Base-by-base conservation (phyloP, 345 rosid species). In the Pugionium dolabratum region DNA sequence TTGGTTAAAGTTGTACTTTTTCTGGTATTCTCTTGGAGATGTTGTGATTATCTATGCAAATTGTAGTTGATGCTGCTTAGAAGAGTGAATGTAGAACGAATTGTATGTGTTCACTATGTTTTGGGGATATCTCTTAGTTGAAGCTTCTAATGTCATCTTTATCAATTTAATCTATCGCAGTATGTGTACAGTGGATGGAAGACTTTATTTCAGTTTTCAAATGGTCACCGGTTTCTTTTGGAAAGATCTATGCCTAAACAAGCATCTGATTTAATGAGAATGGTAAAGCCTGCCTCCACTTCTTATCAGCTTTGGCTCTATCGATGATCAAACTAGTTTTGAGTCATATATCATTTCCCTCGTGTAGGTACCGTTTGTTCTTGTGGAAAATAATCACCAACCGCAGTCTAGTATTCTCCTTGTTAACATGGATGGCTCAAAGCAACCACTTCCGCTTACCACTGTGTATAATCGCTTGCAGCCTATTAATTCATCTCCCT, bases 181-280 rank as follows among this genome's bases (percentile, higher is more conserved):
- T 88, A 85, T 69, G 67, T 90, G 76, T 90, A 90, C 78, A 83
- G 85, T 65, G 95, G 86, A 73, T 88, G 91, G 99, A 90, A 84
- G 73, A 92, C 92, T 30, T 66, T 94, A 52, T 79, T 86, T 56
- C 89, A 84, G 59, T 82, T 90, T 82, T 67, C 87, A 48, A 81
- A 82, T 67, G 89, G 84, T 73, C 40, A 83, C 53, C 81, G 86
- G 9, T 69, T 86, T 48, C 74, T 94, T 59, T 71, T 94, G 74
- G 83, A 86, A 26, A 84, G 85, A 79, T 80, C 96, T 54, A 71
- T 82, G 86, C 83, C 82, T 32, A 82, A 84, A 75, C 81, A 83
- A 76, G 89, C 83, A 73, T 76, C 86, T 25, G 67, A 76, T 18
- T 82, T 87, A 3, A 32, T 82, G 54, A 79, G 87, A 79, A 82